Evolutionary conservation across 2,329 filamentous ascomycete genomes (phyloP), one percentile per base, ranked within the genome.

Genomic region (Aspergillus novoparasiticus): DNA sequence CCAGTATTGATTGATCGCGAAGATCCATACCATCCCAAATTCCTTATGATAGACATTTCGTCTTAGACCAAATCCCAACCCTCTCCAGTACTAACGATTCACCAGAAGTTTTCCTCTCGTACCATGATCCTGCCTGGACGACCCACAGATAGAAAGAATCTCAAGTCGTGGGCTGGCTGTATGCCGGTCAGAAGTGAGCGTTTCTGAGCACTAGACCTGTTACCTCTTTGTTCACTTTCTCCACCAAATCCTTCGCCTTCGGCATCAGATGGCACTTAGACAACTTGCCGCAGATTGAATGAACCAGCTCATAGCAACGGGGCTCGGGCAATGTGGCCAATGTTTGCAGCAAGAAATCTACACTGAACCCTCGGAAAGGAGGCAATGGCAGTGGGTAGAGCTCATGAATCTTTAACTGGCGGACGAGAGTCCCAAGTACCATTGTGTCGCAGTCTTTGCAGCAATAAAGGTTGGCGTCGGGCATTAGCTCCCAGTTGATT

Each of bases 331-430:
- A 1, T 1, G 14, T 14, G 1, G 28, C 9, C 6, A 64, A n/a
- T 1, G 26, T 54, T 5, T n/a, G 16, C 2, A 60, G 9, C n/a
- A 60, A 10, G 6, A 6, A 16, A 2, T 56, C 36, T 26, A 60
- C 16, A 43, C 39, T 65, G 14, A 48, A 19, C 4, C 46, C 58
- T 3, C 30, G 4, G 39, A 50, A 58, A 19, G 58, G 58, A 16
- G 21, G 28, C 23, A 10, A 10, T 6, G 63, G 60, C 14, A 32
- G 57, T 10, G 60, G 63, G 43, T 58, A 60, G 21, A 65, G 48
- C 21, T 26, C 12, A 23, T 26, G 54, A 5, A 32, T 12, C 30
- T 58, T 56, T 39, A 60, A 16, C 19, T 60, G 53, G 4, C 30
- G 39, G 6, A 62, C 5, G 6, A 60, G 28, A 2, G 19, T 28